A percentile compares a stretch with the other conserved stretches of the same genome.
Evolutionary conservation across 2,329 filamentous ascomycete genomes (phyloP).

Genomic region (Aspergillus aculeatinus): DNA sequence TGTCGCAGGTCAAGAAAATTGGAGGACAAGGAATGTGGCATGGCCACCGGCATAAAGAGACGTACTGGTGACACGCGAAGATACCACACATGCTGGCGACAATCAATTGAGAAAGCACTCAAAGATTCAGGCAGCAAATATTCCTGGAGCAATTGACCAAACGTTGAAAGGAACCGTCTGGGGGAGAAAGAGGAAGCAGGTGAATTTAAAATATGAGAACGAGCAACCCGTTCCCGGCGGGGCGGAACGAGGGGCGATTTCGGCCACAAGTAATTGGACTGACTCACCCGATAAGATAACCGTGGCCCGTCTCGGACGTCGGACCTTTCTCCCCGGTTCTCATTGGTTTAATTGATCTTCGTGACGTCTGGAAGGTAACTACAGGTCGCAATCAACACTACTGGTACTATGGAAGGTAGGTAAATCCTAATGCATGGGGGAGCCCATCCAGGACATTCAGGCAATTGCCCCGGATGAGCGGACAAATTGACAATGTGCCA

Average conservation of each 20-base stretch:
- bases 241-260: slow-evolving; percentile 29
- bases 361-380: slow-evolving; percentile 1
- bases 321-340: not conserved
- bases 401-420: not conserved
- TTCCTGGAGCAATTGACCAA: slow-evolving; percentile 24
- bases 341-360: slow-evolving; percentile 9
- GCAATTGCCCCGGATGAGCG: not conserved
- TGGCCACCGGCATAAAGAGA: slow-evolving; percentile 32
- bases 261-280: slow-evolving; percentile 23
- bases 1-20: slow-evolving; percentile 2
- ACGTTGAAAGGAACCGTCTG: slow-evolving; percentile 7
- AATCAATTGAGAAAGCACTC: slow-evolving; percentile 24
- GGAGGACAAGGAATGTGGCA: not conserved
- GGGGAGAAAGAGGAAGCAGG: slow-evolving; percentile 21
- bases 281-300: slow-evolving; percentile 35
- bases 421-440: not conserved
- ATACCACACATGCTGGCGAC: slow-evolving; percentile 84
- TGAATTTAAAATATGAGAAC: slow-evolving; percentile 23
- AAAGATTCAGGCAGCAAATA: slow-evolving; percentile 14
- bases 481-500: not conserved
- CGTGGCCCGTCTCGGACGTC: not conserved
- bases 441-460: not conserved
- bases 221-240: slow-evolving; percentile 18
- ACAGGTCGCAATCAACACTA: not conserved
- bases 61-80: slow-evolving; percentile 89